A percentile compares a stretch with the other conserved stretches of the same genome.
phyloP scores from a whole-genome alignment of 1,284 basidiomycete species.

The Tetrapyrgos nigripes region DNA sequence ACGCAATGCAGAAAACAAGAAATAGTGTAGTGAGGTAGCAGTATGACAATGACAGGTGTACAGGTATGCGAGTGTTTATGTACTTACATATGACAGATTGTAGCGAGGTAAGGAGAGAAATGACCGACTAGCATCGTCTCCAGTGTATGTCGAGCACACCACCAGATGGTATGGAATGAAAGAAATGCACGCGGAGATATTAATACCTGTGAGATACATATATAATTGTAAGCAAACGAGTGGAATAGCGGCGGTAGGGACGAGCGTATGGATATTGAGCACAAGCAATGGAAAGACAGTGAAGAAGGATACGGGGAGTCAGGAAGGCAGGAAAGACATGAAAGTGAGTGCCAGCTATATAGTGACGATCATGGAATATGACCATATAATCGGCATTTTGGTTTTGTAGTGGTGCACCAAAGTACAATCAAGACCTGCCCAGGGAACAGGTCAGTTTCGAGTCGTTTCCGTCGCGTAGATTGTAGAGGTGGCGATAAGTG shows the following conservation, averaged over 20 bases:
- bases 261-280: neutral
- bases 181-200: too few species aligned
- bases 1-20: neutral
- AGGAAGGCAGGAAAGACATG: neutral
- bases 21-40: neutral
- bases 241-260: too few species aligned
- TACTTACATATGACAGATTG: neutral
- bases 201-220: neutral
- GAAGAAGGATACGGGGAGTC: neutral
- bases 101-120: neutral
- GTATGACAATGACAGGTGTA: neutral
- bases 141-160: neutral
- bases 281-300: neutral
- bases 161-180: neutral
- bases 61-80: too few species aligned
- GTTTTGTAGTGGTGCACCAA: neutral
- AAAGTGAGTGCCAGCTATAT: neutral
- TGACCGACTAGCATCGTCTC: neutral
- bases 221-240: neutral
- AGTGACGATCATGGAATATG: neutral
- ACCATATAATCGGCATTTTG: neutral
- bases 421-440: slow-evolving; percentile 68
- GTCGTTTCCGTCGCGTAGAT: slow-evolving; percentile 27
- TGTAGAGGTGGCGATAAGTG: too few species aligned
- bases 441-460: slow-evolving; percentile 63